Conservation (phyloP, 345 rosid genomes). For the Brassica cretica region DNA sequence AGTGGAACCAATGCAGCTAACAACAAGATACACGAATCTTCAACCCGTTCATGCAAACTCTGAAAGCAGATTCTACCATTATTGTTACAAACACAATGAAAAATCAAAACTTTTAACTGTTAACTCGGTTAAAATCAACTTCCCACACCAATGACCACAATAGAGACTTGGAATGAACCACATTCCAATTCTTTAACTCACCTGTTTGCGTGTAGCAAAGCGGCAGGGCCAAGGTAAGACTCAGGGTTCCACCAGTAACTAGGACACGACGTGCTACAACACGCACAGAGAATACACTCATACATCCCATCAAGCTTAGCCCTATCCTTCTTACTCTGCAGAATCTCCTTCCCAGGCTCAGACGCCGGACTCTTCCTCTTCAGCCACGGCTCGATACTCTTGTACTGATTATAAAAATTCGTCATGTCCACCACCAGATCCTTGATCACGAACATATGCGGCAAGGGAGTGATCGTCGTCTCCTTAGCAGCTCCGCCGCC, state of each 20-base stretch:
- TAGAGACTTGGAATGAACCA: no score
- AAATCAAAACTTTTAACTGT: not conserved
- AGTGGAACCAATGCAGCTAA: not conserved
- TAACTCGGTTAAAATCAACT: not conserved
- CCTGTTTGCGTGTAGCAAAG: slow-evolving; percentile 95
- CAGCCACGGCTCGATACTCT: slow-evolving; percentile 99
- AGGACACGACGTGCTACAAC: slow-evolving; percentile 96
- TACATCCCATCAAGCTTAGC: slow-evolving; percentile 98
- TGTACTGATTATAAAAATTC: slow-evolving; percentile 93
- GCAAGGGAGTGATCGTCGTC: slow-evolving; percentile 74
- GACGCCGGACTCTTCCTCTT: slow-evolving; percentile 83
- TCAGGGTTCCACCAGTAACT: slow-evolving; percentile 99
- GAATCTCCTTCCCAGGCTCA: slow-evolving; percentile 75
- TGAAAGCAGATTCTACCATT: not conserved
- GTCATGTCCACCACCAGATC: slow-evolving; percentile 98
- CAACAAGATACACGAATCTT: not conserved
- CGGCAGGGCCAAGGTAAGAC: slow-evolving; percentile 90
- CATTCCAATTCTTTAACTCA: slow-evolving; percentile 19
- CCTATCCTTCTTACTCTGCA: slow-evolving; percentile 89
- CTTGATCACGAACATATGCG: slow-evolving; percentile 96
- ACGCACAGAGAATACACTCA: slow-evolving; percentile 92
- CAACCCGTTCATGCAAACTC: not conserved
- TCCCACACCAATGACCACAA: not conserved
- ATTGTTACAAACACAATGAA: slow-evolving; percentile 2
- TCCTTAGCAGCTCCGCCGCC: slow-evolving; percentile 27